Percentiles rank a stretch among this genome's conserved stretches.
Conservation (phyloP, 306 rosid genomes). For the Canavalia ensiformis region DNA sequence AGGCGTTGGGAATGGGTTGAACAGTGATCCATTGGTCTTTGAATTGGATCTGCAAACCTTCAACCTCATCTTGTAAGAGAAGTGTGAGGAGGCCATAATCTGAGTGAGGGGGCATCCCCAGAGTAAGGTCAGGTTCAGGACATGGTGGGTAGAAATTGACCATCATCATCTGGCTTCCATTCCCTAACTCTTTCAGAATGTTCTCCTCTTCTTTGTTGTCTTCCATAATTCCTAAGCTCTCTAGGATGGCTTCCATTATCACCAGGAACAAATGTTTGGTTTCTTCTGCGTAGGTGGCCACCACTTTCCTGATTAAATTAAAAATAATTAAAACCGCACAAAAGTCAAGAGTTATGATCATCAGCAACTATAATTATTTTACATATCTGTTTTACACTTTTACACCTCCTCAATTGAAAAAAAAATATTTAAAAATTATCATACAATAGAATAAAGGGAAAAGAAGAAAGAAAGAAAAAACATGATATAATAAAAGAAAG, state of each 20-base stretch:
- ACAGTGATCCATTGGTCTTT: conserved; percentile 81
- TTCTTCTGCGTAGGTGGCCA: conserved; percentile 70
- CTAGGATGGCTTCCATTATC: conserved; percentile 73
- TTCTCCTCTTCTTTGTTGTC: conserved; percentile 37
- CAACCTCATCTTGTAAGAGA: conserved; percentile 86
- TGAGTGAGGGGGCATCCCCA: conserved; percentile 95
- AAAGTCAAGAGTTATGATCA: too few relatives aligned
- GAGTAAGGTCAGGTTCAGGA: conserved; percentile 86
- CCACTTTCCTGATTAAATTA: conserved; percentile 57
- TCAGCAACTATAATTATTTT: too few relatives aligned
- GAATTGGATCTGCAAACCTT: conserved; percentile 80
- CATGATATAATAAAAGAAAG: too few relatives aligned
- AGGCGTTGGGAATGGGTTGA: conserved; percentile 75
- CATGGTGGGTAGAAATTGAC: conserved; percentile 88
- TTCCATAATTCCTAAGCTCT: conserved; percentile 71
- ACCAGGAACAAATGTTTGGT: conserved; percentile 63
- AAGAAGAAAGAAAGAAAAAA: too few relatives aligned
- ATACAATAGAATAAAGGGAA: too few relatives aligned
- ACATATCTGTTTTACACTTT: too few relatives aligned
- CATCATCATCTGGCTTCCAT: conserved; percentile 92
- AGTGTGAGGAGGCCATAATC: conserved; percentile 95
- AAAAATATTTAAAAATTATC: too few relatives aligned
- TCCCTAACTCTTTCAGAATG: conserved; percentile 61
- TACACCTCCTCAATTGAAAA: too few relatives aligned
- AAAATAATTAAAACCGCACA: neutral